These are phyloP conservation scores for Barbarea vulgaris DNA, from an alignment of 345 rosid species.

Conservation along the genomic window DNA sequence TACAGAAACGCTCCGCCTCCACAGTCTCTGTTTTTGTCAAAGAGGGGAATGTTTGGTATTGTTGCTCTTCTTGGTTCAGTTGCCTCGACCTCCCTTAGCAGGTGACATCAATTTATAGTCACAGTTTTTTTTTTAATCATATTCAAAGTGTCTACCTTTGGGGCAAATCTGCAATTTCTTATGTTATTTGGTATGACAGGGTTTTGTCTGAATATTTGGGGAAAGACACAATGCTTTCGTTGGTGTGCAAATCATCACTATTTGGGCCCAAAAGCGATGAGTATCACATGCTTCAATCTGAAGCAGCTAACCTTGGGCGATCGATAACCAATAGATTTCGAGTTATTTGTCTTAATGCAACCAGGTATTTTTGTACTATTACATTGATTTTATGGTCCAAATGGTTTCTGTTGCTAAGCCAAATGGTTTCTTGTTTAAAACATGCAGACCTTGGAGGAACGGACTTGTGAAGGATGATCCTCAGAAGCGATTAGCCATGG, in stretches of 20 bases:
- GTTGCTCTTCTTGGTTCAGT: constrained; percentile 72
- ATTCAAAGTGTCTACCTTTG: neutral
- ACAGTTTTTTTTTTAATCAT: neutral
- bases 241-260: constrained; percentile 59
- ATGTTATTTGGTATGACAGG: constrained; percentile 36
- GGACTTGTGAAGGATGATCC: constrained; percentile 36
- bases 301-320: constrained; percentile 48
- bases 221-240: constrained; percentile 68
- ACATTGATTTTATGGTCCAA: neutral
- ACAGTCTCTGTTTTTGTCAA: constrained; percentile 27
- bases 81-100: constrained; percentile 51
- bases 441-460: constrained; percentile 45
- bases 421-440: neutral
- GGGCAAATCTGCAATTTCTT: neutral
- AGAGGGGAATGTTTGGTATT: constrained; percentile 46
- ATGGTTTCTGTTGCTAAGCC: neutral
- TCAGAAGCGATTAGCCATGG: constrained; percentile 50
- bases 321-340: constrained; percentile 48
- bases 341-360: constrained; percentile 55
- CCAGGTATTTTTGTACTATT: constrained; percentile 45
- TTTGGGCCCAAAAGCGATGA: constrained; percentile 46
- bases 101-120: constrained; percentile 36
- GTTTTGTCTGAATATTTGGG: constrained; percentile 65
- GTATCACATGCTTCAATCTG: constrained; percentile 50
- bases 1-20: constrained; percentile 6